Percentiles rank a stretch among this genome's conserved stretches.
phyloP scores from a whole-genome alignment of 192 early-diverging fungal species.

The Thoreauomyces humboldtii region DNA sequence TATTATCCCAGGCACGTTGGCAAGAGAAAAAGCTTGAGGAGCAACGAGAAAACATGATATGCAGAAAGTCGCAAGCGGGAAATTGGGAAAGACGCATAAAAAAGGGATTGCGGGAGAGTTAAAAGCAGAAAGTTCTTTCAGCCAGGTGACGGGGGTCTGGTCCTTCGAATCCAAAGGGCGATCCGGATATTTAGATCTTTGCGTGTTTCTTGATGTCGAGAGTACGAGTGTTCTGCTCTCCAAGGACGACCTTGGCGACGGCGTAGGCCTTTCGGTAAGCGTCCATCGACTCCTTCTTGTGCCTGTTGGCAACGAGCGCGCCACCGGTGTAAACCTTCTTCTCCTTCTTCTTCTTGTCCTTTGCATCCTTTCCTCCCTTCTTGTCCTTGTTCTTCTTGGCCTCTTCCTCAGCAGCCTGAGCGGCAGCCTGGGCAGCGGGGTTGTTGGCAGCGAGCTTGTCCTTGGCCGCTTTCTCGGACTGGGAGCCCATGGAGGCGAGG shows the following conservation, averaged over 20 bases:
- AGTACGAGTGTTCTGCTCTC: constrained; percentile 9
- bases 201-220: constrained; percentile 22
- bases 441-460: background rate
- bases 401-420: background rate
- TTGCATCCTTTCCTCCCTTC: background rate
- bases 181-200: constrained; percentile 18
- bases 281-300: constrained; percentile 23
- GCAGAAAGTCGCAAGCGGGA: no score
- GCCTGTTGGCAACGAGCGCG: constrained; percentile 21
- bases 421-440: background rate
- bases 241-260: constrained; percentile 8
- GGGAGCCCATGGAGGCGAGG: constrained; percentile 21
- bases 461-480: background rate
- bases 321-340: background rate
- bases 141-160: no score
- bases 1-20: no score
- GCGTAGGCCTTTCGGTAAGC: constrained; percentile 25
- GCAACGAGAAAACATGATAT: no score
- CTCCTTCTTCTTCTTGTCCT: background rate
- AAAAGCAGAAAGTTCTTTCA: no score
- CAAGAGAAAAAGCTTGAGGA: no score
- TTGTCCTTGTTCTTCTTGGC: background rate
- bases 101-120: no score
- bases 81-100: no score
- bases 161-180: no score